Conservation (phyloP, 805 yeast genomes). For the Wickerhamomyces strasburgensis region DNA sequence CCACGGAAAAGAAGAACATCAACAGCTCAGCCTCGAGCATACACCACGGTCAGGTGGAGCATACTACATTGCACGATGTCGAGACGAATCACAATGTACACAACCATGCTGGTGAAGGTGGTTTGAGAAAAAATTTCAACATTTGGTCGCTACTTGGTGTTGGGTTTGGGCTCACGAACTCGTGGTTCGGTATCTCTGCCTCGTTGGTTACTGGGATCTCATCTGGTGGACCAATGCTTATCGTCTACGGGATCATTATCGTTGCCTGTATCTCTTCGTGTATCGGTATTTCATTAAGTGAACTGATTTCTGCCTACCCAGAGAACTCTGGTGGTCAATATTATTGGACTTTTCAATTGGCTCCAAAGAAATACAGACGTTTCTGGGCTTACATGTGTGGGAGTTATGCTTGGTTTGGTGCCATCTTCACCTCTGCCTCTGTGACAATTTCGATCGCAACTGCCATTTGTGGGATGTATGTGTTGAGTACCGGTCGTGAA, state of each 20-base stretch:
- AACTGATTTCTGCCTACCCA: slow-evolving; percentile 48
- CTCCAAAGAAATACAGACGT: slow-evolving; percentile 35
- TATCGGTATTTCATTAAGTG: slow-evolving; percentile 49
- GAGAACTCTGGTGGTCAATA: slow-evolving; percentile 53
- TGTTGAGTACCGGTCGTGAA: slow-evolving; percentile 30
- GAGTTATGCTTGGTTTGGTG: slow-evolving; percentile 57
- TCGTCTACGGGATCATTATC: slow-evolving; percentile 52
- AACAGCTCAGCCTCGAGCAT: slow-evolving; percentile 3
- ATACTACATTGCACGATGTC: slow-evolving; percentile 7
- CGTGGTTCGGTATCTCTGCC: slow-evolving; percentile 59
- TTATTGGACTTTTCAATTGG: slow-evolving; percentile 52
- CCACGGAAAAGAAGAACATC: slow-evolving; percentile 5
- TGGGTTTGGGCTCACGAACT: slow-evolving; percentile 56
- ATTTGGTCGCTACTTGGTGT: slow-evolving; percentile 48
- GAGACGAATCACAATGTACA: slow-evolving; percentile 1
- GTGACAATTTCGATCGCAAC: slow-evolving; percentile 50
- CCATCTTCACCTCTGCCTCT: slow-evolving; percentile 58
- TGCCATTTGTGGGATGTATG: slow-evolving; percentile 46
- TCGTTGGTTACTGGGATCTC: slow-evolving; percentile 49
- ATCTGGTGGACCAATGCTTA: slow-evolving; percentile 55
- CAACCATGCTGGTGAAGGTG: slow-evolving; percentile 10
- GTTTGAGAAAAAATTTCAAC: slow-evolving; percentile 30
- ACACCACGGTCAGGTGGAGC: slow-evolving; percentile 13
- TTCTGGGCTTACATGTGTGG: slow-evolving; percentile 53
- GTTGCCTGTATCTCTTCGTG: slow-evolving; percentile 41